Conservation (phyloP, 352 stramenopile species). For the Pseudoperonospora humuli region DNA sequence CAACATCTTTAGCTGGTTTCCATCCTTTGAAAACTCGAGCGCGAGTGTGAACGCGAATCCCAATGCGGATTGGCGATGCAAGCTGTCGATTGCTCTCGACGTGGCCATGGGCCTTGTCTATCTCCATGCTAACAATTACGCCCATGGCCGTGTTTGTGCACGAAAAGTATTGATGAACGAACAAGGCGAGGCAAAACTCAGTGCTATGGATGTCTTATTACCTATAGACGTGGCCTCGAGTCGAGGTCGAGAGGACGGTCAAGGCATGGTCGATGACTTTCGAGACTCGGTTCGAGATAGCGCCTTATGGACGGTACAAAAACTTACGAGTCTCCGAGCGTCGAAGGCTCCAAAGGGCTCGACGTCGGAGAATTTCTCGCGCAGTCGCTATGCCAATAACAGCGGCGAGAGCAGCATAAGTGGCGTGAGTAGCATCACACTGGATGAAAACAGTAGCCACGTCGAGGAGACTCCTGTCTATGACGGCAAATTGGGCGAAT, state of each 20-base stretch:
- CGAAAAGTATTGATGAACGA: constrained; percentile 70
- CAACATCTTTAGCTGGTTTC: constrained; percentile 56
- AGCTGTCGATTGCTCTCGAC: constrained; percentile 70
- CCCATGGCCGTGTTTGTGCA: constrained; percentile 50
- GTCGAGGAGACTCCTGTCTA: constrained; percentile 13
- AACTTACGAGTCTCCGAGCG: constrained; percentile 20
- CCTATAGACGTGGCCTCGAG: constrained; percentile 18
- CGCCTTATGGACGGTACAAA: constrained; percentile 34
- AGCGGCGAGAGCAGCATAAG: constrained; percentile 25
- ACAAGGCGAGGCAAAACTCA: constrained; percentile 70
- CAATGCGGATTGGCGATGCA: constrained; percentile 53
- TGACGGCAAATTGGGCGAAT: no score
- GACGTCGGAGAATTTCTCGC: constrained; percentile 5
- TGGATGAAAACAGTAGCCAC: constrained; percentile 28
- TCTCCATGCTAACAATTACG: constrained; percentile 51
- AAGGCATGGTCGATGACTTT: constrained; percentile 18
- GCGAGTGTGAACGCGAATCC: constrained; percentile 34
- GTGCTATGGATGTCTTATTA: constrained; percentile 50
- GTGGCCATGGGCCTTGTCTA: constrained; percentile 77
- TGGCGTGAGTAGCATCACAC: constrained; percentile 20
- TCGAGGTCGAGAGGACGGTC: constrained; percentile 4
- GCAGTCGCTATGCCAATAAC: constrained; percentile 24
- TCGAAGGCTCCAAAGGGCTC: constrained; percentile 7
- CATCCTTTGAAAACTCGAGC: constrained; percentile 25
- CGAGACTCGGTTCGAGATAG: constrained; percentile 44